These are phyloP conservation scores for Prunus armeniaca DNA, from an alignment of 306 rosid species.

Conservation along the genomic window DNA sequence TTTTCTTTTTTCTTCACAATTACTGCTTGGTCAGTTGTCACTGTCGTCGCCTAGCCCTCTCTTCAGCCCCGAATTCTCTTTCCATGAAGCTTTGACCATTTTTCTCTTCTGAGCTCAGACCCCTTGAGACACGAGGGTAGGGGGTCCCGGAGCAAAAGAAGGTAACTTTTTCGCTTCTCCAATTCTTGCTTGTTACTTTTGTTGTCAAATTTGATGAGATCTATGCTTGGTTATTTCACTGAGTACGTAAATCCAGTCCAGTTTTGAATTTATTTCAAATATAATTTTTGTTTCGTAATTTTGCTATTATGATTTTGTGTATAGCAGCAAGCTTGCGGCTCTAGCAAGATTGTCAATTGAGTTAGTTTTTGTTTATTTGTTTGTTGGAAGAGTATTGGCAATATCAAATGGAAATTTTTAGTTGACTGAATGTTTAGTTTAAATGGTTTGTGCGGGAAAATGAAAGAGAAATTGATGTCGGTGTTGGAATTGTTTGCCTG, in stretches of 20 bases:
- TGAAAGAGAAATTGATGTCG: not conserved
- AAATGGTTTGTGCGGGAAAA: not conserved
- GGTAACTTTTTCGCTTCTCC: not conserved
- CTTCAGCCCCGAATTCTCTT: not conserved
- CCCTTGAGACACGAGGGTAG: not conserved
- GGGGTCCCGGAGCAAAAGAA: conserved; percentile 1
- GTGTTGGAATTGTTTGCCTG: not conserved
- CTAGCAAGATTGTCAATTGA: not conserved
- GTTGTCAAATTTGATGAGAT: not conserved
- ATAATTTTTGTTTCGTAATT: not conserved
- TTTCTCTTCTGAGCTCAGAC: not conserved
- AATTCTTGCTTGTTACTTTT: not conserved
- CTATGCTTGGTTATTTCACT: not conserved
- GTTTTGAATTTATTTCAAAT: not conserved
- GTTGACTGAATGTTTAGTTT: not conserved
- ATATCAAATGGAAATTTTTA: not conserved
- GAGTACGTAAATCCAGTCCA: not conserved
- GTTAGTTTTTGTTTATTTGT: not conserved
- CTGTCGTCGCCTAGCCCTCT: not conserved
- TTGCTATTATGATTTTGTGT: not conserved
- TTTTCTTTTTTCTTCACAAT: not conserved
- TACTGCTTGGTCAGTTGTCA: not conserved
- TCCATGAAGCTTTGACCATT: not conserved
- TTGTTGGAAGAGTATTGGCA: not conserved
- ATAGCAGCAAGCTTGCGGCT: not conserved